Evolutionary conservation across 108 stramenopile genomes (phyloP), one percentile per base, ranked within the genome.

Genomic region (Thalassiosira profunda): DNA sequence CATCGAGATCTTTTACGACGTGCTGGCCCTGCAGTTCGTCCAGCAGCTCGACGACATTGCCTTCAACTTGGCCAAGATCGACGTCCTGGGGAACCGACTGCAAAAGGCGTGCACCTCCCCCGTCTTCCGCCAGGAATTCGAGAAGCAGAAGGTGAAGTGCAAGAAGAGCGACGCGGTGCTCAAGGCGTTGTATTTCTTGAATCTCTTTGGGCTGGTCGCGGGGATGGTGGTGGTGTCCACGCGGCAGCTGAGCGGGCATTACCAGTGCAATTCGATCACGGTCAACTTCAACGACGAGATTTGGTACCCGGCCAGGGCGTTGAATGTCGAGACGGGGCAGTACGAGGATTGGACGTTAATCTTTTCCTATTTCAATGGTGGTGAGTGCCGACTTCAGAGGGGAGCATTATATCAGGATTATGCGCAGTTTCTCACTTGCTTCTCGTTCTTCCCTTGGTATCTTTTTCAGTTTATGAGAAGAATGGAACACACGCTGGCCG

Each of bases 41-140:
- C 51, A 52, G 18, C 51, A 52, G 21, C 51, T 52, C 9, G 51
- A 52, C 18, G 51, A 52, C 28, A 52, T 52, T 52, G 51, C 18
- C n/a, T 52, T 52, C 28, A 12, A 31, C 0, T 20, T 52, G 14
- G 51, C 51, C 15, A 31, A 31, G 9, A 17, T 52, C 9, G 51
- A 52, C 8, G 51, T 52, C 4, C 33, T 52, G 15, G 51, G 51
- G 8, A 23, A 31, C 15, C 29, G 51, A 17, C 17, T 52, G 51
- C 51, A 52, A 52, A 17, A 31, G 0, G 51, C 51, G 5, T 52
- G 51, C n/a, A 52, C 51, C 17, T 17, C 21, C 15, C 7, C 15
- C 7, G 29, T 28, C 34, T 52, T 52, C n/a, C 34, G 33, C n/a
- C 1, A 1, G 4, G 51, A 52, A 17, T 52, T 52, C 29, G 51